Conservation (phyloP, 805 yeast genomes). For the Saccharomycopsis microspora region DNA sequence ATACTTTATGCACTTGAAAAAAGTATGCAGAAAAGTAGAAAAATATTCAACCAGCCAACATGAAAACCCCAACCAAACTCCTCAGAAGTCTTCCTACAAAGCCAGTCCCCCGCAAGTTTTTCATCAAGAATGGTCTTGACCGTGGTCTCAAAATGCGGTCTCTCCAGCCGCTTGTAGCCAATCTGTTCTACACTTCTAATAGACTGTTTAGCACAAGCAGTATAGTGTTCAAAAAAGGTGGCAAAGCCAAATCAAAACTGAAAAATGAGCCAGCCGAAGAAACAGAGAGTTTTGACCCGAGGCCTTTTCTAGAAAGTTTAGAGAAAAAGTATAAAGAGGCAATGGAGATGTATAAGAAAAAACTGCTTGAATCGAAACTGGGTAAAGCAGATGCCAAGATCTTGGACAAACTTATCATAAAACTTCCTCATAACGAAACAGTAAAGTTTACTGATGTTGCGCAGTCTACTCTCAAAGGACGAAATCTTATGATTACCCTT, state of each 20-base stretch:
- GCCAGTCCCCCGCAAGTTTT: background rate
- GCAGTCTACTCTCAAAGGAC: slow-evolving; percentile 49
- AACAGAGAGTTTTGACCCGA: slow-evolving; percentile 8
- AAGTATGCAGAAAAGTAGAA: too few species aligned
- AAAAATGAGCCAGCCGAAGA: slow-evolving; percentile 5
- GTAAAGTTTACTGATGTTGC: slow-evolving; percentile 53
- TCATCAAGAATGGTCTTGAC: background rate
- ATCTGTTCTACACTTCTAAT: background rate
- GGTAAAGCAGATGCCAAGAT: slow-evolving; percentile 60
- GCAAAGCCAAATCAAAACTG: background rate
- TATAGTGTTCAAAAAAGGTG: slow-evolving; percentile 3
- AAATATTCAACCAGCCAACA: too few species aligned
- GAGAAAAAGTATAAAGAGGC: slow-evolving; percentile 35
- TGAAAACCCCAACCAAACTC: too few species aligned
- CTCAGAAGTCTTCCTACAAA: background rate
- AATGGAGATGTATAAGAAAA: slow-evolving; percentile 40
- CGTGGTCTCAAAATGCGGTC: background rate
- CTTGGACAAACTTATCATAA: slow-evolving; percentile 49
- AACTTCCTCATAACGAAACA: slow-evolving; percentile 33
- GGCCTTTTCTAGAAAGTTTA: slow-evolving; percentile 23
- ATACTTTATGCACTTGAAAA: too few species aligned
- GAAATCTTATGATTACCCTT: slow-evolving; percentile 65
- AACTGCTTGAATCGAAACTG: slow-evolving; percentile 49
- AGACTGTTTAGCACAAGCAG: background rate
- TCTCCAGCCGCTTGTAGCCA: background rate